These are phyloP conservation scores for Pisolithus thermaeus DNA, from an alignment of 1,284 basidiomycete genomes.

Conservation along the genomic window DNA sequence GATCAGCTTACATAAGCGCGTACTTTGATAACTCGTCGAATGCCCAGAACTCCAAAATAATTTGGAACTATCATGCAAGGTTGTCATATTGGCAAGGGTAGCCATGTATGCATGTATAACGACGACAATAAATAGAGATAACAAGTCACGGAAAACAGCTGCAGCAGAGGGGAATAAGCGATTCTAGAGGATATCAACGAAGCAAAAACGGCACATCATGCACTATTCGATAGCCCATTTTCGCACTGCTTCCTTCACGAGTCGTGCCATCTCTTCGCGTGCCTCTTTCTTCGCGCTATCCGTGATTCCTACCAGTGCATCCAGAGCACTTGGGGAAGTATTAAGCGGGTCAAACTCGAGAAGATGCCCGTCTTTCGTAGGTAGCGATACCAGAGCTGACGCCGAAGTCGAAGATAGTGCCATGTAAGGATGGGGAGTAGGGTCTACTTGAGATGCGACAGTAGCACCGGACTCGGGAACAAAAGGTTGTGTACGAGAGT, in stretches of 20 bases:
- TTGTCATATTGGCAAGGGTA: background rate
- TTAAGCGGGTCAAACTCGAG: constrained; percentile 75
- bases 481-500: constrained; percentile 33
- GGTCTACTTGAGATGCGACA: constrained; percentile 12
- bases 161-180: constrained; percentile 1
- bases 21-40: too few relatives aligned
- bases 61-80: too few relatives aligned
- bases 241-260: constrained; percentile 64
- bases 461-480: constrained; percentile 20
- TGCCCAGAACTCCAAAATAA: too few relatives aligned
- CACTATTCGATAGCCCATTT: constrained; percentile 52
- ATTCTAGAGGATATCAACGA: constrained; percentile 3
- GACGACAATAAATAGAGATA: background rate
- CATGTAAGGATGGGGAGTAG: constrained; percentile 6
- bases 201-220: background rate
- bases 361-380: constrained; percentile 67
- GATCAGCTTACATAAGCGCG: too few relatives aligned
- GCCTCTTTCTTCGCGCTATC: constrained; percentile 77
- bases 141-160: background rate
- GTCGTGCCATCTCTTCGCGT: constrained; percentile 61
- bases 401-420: constrained; percentile 15
- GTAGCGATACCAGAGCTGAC: constrained; percentile 57
- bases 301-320: constrained; percentile 68
- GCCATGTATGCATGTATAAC: background rate
- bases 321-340: constrained; percentile 62